Evolutionary conservation across 768 basidiomycete genomes (phyloP).

Genomic region (Lactarius trivialis): DNA sequence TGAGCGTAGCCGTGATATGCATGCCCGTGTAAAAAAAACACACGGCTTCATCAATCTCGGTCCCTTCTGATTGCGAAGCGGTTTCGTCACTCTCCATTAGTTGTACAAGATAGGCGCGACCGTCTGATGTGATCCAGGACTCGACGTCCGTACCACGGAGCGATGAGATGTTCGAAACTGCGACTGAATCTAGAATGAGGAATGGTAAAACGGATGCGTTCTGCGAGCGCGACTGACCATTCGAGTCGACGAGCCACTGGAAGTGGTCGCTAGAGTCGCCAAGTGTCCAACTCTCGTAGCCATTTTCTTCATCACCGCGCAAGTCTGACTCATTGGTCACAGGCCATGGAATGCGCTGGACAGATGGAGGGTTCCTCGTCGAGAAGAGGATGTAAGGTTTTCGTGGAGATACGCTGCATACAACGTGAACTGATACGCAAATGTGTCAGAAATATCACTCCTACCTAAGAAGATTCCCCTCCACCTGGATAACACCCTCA

Average conservation of each 20-base stretch:
- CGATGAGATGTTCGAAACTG: slow-evolving; percentile 56
- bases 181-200: slow-evolving; percentile 37
- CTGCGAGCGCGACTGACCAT: slow-evolving; percentile 43
- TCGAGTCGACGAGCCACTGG: slow-evolving; percentile 66
- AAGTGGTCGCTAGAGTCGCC: slow-evolving; percentile 48
- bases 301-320: slow-evolving; percentile 27
- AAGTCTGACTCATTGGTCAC: slow-evolving; percentile 39
- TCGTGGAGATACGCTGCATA: slow-evolving; percentile 64
- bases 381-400: slow-evolving; percentile 66
- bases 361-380: slow-evolving; percentile 62
- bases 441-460: slow-evolving; percentile 7
- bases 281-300: slow-evolving; percentile 66
- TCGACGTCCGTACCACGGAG: slow-evolving; percentile 57
- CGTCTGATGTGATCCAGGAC: slow-evolving; percentile 82
- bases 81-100: slow-evolving; percentile 40
- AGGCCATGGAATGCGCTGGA: slow-evolving; percentile 87
- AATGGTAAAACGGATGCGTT: not conserved
- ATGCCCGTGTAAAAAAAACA: not conserved
- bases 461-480: slow-evolving; percentile 68
- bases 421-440: slow-evolving; percentile 8
- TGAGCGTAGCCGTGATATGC: not conserved
- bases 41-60: slow-evolving; percentile 20
- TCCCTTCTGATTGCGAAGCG: slow-evolving; percentile 20
- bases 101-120: slow-evolving; percentile 72
- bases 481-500: slow-evolving; percentile 76